Evolutionary conservation across 129 eudicot genomes (phyloP), one percentile per base, ranked within the genome.

Genomic region (Escallonia rubra): DNA sequence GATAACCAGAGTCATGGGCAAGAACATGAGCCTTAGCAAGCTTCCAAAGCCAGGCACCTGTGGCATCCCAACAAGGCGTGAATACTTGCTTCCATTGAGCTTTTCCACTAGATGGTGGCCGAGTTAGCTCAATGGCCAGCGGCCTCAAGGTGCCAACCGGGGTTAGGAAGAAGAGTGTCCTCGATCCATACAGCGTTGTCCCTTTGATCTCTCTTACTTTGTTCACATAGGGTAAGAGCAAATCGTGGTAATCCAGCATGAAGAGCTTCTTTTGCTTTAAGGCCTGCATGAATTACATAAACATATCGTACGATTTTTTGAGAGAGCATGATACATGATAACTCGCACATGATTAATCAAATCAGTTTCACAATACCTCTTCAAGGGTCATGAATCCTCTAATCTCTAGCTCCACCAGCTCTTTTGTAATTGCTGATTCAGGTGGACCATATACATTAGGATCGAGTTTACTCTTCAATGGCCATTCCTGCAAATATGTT

Each of bases 1-100:
- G 94, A 80, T 50, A n/a, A 44, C 81, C 83, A 3, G 97, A 84
- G 72, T 90, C 97, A 65, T 90, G 97, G 50, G 97, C 76, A 53
- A 84, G 90, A 23, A 83, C 91, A 55, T 90, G 97, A 65, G 89
- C 81, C 75, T 90, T 90, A 14, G 97, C 97, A 8, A 90, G 70
- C 79, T 80, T 81, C 95, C 97, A 90, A 4, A 81, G 84, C 97
- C 97, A 90, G 5, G 77, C 63, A 10, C 75, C 69, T 13, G 90
- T 84, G 61, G 79, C 67, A 45, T 75, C 74, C 69, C 62, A 72
- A 42, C 56, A 12, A 0, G 76, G 90, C 4, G 34, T 45, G 51
- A 38, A 84, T 1, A 81, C 86, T 42, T 67, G 62, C 79, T 57
- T 84, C 90, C 90, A 84, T n/a, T 73, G 79, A 12, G 83, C 79